A percentile compares a stretch with the other conserved stretches of the same genome.
These are phyloP conservation scores for Hemileccinum impolitum DNA, from an alignment of 768 basidiomycete species.

Conservation along the genomic window DNA sequence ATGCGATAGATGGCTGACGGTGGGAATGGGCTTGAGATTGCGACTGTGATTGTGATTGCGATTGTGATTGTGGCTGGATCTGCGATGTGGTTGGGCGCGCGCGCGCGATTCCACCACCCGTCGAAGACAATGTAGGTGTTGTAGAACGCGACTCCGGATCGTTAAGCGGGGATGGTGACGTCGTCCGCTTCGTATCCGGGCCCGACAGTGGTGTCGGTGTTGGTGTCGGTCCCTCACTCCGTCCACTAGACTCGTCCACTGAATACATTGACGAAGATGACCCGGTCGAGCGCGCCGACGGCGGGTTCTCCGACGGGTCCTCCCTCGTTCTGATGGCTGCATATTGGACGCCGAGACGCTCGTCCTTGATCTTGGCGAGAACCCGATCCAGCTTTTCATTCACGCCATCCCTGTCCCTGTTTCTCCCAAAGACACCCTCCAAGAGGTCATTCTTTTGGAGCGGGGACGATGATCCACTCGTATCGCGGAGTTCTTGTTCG, in stretches of 20 bases:
- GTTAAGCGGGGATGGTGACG: conserved; percentile 18
- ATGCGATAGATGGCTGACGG: conserved; percentile 70
- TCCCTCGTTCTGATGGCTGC: conserved; percentile 3
- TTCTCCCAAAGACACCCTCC: conserved; percentile 59
- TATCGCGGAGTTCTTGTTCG: conserved; percentile 80
- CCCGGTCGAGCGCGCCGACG: conserved; percentile 25
- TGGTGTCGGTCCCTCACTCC: conserved; percentile 27
- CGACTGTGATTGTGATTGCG: conserved; percentile 1
- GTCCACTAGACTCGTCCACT: conserved; percentile 35
- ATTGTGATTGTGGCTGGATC: conserved; percentile 28
- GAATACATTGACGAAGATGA: conserved; percentile 58
- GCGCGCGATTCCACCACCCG: conserved; percentile 4
- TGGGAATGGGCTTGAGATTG: conserved; percentile 25
- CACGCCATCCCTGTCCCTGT: conserved; percentile 56
- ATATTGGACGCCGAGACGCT: conserved; percentile 40
- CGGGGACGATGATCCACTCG: conserved; percentile 29
- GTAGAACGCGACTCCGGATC: conserved; percentile 24
- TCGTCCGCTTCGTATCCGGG: conserved; percentile 15
- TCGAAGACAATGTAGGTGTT: conserved; percentile 25
- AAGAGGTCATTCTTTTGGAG: conserved; percentile 55
- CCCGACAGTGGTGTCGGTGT: conserved; percentile 31
- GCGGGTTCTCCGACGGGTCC: conserved; percentile 23
- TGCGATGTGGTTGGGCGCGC: conserved; percentile 25
- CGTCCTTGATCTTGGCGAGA: conserved; percentile 70
- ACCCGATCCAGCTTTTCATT: conserved; percentile 74